Base-by-base conservation (phyloP, 179 eudicot species). In the Heliamphora pulchella region DNA sequence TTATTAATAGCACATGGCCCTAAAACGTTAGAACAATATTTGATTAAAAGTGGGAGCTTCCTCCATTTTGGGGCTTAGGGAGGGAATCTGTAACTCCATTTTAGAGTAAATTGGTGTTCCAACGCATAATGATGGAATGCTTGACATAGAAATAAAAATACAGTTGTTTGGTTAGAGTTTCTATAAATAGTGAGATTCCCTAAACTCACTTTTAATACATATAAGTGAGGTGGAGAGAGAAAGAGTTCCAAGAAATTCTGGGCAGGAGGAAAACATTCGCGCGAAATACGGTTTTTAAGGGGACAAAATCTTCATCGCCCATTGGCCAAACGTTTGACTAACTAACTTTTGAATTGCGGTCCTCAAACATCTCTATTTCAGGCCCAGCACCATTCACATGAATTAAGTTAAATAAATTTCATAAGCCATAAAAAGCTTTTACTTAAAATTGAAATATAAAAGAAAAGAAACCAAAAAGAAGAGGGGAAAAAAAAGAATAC, bases 281-380 rank as follows among this genome's bases (percentile, higher is more conserved):
- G 46, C 9, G 0, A 53, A 53, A 14, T n/a, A 10, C 14, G 74
- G 74, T 48, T 47, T 71, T 8, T 71, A 17, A 48, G 18, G 74
- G 74, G 39, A 22, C 39, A 48, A 55, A 71, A 47, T 71, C 31
- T n/a, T 53, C 39, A 48, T 47, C 39, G 54, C 58, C 9, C 71
- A 63, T 63, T 64, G 59, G 63, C 71, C 70, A 63, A 18, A 65
- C 58, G 15, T 77, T 75, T 50, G n/a, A 72, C 61, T 22, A 18
- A 66, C 80, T 65, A 51, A 77, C 57, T 51, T 50, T 15, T 62
- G 50, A 66, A 51, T 43, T 50, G 46, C 5, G n/a, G 80, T 74
- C 85, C 87, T 80, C 58, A 54, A 84, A 82, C 58, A 17, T 71
- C 87, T 84, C 87, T 44, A 61, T 8, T 81, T 84, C 84, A 76